A percentile compares a stretch with the other conserved stretches of the same genome.
These are phyloP conservation scores for Herpomyces periplanetae DNA, from an alignment of 2,329 filamentous ascomycete genomes.

Conservation along the genomic window DNA sequence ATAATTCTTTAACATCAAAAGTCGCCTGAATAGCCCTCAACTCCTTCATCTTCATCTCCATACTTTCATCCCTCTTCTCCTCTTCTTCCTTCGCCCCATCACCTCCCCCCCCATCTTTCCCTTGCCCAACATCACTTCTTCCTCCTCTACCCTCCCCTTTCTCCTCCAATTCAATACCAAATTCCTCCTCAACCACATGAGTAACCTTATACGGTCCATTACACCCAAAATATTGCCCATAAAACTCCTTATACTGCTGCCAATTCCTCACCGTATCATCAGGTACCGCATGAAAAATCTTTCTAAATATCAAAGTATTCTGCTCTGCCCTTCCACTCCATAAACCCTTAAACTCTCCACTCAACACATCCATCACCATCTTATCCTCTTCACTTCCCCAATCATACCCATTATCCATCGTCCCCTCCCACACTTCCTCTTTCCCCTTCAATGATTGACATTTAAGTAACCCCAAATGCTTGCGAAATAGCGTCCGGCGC, in stretches of 20 bases:
- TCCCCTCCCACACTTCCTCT: conserved; percentile 28
- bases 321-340: conserved; percentile 31
- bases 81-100: too few relatives aligned
- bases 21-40: conserved; percentile 63
- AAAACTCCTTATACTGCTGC: conserved; percentile 32
- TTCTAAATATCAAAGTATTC: conserved; percentile 44
- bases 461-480: conserved; percentile 50
- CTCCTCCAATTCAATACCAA: conserved; percentile 15
- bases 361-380: conserved; percentile 31
- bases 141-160: conserved; percentile 70
- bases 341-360: conserved; percentile 21
- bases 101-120: conserved; percentile 14
- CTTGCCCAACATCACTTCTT: conserved; percentile 24
- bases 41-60: too few relatives aligned
- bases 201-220: conserved; percentile 1
- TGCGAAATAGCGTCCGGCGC: conserved; percentile 50
- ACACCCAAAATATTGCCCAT: conserved; percentile 18
- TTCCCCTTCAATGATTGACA: conserved; percentile 24
- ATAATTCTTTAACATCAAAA: conserved; percentile 31
- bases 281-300: conserved; percentile 54
- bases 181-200: conserved; percentile 2
- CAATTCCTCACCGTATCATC: conserved; percentile 34
- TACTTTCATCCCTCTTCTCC: too few relatives aligned
- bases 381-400: conserved; percentile 11
- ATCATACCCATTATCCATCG: conserved; percentile 17